These are phyloP conservation scores for Cynanchum wilfordii DNA, from an alignment of 257 asterid species.

Conservation along the genomic window DNA sequence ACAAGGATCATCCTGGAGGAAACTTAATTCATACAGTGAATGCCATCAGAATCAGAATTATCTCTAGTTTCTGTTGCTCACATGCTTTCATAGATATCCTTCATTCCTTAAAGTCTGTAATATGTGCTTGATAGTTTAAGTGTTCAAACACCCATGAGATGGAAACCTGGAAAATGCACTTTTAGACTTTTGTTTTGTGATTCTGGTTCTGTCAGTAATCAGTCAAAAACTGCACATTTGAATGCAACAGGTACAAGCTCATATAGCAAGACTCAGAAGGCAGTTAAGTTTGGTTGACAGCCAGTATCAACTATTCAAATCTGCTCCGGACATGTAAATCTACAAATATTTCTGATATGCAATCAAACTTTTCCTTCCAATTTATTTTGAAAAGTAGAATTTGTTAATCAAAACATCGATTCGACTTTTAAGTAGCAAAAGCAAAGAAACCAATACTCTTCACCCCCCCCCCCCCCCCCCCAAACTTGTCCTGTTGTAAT, in stretches of 20 bases:
- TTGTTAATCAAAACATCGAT: neutral
- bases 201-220: neutral
- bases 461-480: too few relatives aligned
- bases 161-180: neutral
- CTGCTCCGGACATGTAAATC: constrained; percentile 50
- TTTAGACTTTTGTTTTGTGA: constrained; percentile 13
- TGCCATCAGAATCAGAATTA: neutral
- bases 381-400: neutral
- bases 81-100: neutral
- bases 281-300: constrained; percentile 71
- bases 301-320: constrained; percentile 50
- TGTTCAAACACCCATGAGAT: neutral
- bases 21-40: neutral
- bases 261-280: constrained; percentile 74
- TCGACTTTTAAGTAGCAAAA: neutral
- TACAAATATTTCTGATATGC: constrained; percentile 18
- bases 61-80: neutral
- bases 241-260: constrained; percentile 71
- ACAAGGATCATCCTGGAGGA: neutral
- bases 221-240: constrained; percentile 14
- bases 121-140: neutral
- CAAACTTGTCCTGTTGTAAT: neutral
- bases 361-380: constrained; percentile 10
- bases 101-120: neutral
- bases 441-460: neutral